These are phyloP conservation scores for Rutidosis leptorrhynchoides DNA, from an alignment of 129 eudicot species.

Conservation along the genomic window DNA sequence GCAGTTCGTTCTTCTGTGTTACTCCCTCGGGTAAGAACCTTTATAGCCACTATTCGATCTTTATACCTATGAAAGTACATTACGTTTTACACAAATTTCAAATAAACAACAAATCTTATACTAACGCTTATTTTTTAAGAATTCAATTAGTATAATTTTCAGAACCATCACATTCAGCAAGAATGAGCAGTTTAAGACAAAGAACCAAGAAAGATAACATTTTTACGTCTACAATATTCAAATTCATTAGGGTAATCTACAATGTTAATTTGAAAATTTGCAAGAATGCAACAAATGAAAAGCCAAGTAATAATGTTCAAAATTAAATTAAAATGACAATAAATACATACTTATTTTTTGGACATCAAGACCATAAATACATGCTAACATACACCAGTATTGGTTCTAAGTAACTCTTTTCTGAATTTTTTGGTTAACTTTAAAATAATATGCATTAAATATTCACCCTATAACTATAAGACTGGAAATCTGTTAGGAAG, in stretches of 20 bases:
- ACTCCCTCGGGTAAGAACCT: slow-evolving; percentile 80
- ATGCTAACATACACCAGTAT: slow-evolving; percentile 11
- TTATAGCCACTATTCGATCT: slow-evolving; percentile 80
- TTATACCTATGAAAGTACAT: slow-evolving; percentile 52
- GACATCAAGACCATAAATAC: slow-evolving; percentile 9
- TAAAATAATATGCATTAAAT: not conserved
- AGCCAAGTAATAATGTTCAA: slow-evolving; percentile 3
- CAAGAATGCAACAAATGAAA: slow-evolving; percentile 15
- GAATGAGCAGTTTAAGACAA: not conserved
- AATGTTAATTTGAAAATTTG: slow-evolving; percentile 6
- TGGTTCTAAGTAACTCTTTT: slow-evolving; percentile 5
- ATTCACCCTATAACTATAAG: not conserved
- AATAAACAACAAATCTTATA: not conserved
- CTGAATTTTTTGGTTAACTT: not conserved
- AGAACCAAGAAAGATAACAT: not conserved
- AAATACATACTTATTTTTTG: not conserved
- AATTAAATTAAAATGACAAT: slow-evolving; percentile 9
- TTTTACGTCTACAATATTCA: slow-evolving; percentile 7
- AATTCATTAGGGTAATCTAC: not conserved
- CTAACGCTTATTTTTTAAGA: not conserved
- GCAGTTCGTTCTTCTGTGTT: slow-evolving; percentile 66
- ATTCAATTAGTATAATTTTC: not conserved
- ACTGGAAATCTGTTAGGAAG: no score
- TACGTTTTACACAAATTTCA: not conserved
- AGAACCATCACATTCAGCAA: slow-evolving; percentile 3